Conservation (phyloP, 805 yeast genomes). For the Candida alai region DNA sequence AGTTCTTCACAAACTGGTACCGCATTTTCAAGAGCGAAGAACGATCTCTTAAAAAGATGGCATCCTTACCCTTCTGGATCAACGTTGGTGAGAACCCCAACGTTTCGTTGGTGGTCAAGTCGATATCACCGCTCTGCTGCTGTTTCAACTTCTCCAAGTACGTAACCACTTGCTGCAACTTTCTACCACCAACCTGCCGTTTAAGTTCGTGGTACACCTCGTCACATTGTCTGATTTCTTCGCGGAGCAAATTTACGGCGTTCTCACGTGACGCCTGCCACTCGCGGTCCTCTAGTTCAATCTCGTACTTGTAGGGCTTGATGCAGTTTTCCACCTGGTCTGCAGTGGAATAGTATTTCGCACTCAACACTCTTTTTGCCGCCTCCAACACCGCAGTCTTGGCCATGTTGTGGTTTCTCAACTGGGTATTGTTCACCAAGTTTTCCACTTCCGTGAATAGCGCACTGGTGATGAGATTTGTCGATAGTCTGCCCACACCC, state of each 20-base stretch:
- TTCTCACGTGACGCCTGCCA: conserved; percentile 84
- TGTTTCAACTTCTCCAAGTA: conserved; percentile 55
- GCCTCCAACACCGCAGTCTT: conserved; percentile 79
- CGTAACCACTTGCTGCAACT: conserved; percentile 76
- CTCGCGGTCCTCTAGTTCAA: conserved; percentile 93
- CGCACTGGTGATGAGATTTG: conserved; percentile 77
- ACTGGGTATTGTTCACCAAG: conserved; percentile 67
- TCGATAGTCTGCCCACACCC: conserved; percentile 90
- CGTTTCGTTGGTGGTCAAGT: conserved; percentile 57
- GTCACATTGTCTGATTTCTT: conserved; percentile 82
- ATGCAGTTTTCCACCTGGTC: conserved; percentile 98
- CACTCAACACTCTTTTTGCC: conserved; percentile 70
- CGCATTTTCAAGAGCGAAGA: conserved; percentile 68
- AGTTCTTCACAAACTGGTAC: conserved; percentile 62
- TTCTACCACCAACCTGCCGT: conserved; percentile 75
- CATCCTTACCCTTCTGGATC: conserved; percentile 77
- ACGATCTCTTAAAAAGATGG: conserved; percentile 74
- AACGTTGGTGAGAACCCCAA: conserved; percentile 79
- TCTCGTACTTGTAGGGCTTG: conserved; percentile 95
- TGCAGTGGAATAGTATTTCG: conserved; percentile 85
- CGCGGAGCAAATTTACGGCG: conserved; percentile 66
- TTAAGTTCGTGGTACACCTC: conserved; percentile 56
- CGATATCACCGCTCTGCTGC: conserved; percentile 27
- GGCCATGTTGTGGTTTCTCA: conserved; percentile 84
- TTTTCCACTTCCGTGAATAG: conserved; percentile 73